Conservation (phyloP, 768 basidiomycete species). For the Aureoboletus auriporus region DNA sequence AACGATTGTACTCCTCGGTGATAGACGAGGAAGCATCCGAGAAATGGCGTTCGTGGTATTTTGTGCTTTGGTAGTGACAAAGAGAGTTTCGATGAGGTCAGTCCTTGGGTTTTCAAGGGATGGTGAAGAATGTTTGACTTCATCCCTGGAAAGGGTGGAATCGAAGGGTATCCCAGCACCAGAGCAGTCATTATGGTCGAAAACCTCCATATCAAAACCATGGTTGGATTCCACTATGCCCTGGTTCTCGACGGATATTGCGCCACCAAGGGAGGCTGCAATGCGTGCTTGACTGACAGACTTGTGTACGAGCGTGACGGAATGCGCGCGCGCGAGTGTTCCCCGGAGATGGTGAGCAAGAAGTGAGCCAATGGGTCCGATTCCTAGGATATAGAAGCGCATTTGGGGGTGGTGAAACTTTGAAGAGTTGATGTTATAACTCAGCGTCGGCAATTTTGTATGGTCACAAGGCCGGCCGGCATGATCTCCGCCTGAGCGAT, state of each 20-base stretch:
- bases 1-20: conserved; percentile 72
- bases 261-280: conserved; percentile 31
- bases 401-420: neutral
- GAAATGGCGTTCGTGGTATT: conserved; percentile 56
- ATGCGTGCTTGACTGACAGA: conserved; percentile 35
- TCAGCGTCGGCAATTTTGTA: neutral
- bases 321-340: conserved; percentile 44
- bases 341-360: conserved; percentile 76
- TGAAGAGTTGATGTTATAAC: neutral
- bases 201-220: conserved; percentile 51
- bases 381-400: conserved; percentile 74
- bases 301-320: conserved; percentile 71
- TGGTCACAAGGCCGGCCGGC: conserved; percentile 15
- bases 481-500: neutral
- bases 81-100: conserved; percentile 63
- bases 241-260: conserved; percentile 46
- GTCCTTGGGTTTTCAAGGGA: conserved; percentile 14
- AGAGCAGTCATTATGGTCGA: conserved; percentile 28
- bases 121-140: conserved; percentile 13
- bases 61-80: conserved; percentile 80
- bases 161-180: conserved; percentile 18
- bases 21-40: conserved; percentile 59
- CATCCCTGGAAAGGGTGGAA: conserved; percentile 10
- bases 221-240: conserved; percentile 41
- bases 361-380: conserved; percentile 82